Percentiles rank a stretch among this genome's conserved stretches.
These are phyloP conservation scores for Fusarium sp. DNA, from an alignment of 2,329 filamentous ascomycete species.

Conservation along the genomic window DNA sequence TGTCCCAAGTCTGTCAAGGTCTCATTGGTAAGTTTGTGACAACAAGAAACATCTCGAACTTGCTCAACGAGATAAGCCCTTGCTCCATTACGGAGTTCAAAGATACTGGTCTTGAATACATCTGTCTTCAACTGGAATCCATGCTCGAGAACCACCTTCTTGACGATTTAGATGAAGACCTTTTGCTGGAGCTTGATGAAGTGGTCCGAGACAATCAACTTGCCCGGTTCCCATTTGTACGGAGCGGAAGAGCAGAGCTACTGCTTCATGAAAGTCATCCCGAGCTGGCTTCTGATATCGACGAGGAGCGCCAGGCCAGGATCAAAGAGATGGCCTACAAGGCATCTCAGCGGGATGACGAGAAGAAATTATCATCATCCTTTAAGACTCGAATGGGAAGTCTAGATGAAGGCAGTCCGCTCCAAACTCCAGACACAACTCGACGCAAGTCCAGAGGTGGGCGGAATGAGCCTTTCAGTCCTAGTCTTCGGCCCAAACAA, in stretches of 20 bases:
- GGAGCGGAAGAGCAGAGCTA: slow-evolving; percentile 75
- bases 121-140: slow-evolving; percentile 88
- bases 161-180: slow-evolving; percentile 82
- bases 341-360: slow-evolving; percentile 68
- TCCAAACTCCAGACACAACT: slow-evolving; percentile 53
- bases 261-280: slow-evolving; percentile 71
- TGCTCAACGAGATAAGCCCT: slow-evolving; percentile 86
- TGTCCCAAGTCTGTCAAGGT: slow-evolving; percentile 89
- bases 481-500: slow-evolving; percentile 71
- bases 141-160: slow-evolving; percentile 91
- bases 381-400: slow-evolving; percentile 68
- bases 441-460: slow-evolving; percentile 56
- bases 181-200: slow-evolving; percentile 81
- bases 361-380: slow-evolving; percentile 67
- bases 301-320: slow-evolving; percentile 73
- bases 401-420: slow-evolving; percentile 65
- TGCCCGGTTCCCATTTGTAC: slow-evolving; percentile 77
- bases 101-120: slow-evolving; percentile 85
- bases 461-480: slow-evolving; percentile 68
- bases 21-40: slow-evolving; percentile 85
- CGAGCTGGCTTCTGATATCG: slow-evolving; percentile 68
- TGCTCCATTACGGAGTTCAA: slow-evolving; percentile 88
- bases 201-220: slow-evolving; percentile 85
- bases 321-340: slow-evolving; percentile 81
- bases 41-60: slow-evolving; percentile 81